phyloP scores from a whole-genome alignment of 2,329 filamentous ascomycete species.

The Nannizziopsis barbatae region DNA sequence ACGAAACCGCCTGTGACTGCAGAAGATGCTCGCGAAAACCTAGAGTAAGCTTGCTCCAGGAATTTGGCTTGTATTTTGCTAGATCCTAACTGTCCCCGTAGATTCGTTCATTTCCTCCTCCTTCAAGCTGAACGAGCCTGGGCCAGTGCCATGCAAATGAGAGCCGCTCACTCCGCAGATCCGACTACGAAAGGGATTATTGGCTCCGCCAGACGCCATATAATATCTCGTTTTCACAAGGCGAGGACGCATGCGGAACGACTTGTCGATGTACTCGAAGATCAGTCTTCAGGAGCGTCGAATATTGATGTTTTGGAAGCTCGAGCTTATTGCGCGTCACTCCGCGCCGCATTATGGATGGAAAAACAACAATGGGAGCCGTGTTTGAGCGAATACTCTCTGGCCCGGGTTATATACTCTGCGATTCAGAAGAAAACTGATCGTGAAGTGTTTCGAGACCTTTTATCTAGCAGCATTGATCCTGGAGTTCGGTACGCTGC shows the following conservation, averaged over 20 bases:
- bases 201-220: constrained; percentile 71
- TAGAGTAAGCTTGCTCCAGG: constrained; percentile 51
- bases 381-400: constrained; percentile 64
- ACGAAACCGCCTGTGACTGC: constrained; percentile 59
- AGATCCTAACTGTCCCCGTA: constrained; percentile 28
- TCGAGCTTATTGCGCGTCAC: constrained; percentile 65
- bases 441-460: constrained; percentile 72
- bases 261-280: constrained; percentile 55
- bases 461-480: constrained; percentile 76
- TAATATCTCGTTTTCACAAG: constrained; percentile 76
- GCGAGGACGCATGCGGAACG: constrained; percentile 58
- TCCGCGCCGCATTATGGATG: constrained; percentile 67
- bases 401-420: constrained; percentile 71
- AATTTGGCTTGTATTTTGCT: not conserved
- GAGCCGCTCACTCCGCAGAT: constrained; percentile 66
- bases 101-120: constrained; percentile 66
- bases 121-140: constrained; percentile 82
- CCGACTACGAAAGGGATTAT: constrained; percentile 60
- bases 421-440: constrained; percentile 54
- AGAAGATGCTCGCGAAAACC: constrained; percentile 61
- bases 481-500: constrained; percentile 89
- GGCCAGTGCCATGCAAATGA: constrained; percentile 94
- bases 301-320: constrained; percentile 70
- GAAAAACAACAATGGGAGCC: constrained; percentile 79
- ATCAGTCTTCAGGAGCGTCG: constrained; percentile 55